Evolutionary conservation across 768 basidiomycete genomes (phyloP).

Genomic region (Leucogyrophana mollusca): DNA sequence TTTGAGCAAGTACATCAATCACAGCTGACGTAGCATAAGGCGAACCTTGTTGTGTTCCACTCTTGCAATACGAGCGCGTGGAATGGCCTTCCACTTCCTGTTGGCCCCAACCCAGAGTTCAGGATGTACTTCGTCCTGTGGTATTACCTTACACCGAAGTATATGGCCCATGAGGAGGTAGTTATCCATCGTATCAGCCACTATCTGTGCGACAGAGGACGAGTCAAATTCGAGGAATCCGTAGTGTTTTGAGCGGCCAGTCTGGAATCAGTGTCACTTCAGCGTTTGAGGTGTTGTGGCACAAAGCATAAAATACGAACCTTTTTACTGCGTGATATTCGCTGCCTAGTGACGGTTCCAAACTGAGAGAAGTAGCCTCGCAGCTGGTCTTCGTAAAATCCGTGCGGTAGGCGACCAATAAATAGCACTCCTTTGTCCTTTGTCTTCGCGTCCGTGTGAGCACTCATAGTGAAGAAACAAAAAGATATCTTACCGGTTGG

Average conservation of each 20-base stretch:
- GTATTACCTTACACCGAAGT: conserved; percentile 85
- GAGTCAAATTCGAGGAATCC: conserved; percentile 95
- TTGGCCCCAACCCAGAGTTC: conserved; percentile 98
- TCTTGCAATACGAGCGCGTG: conserved; percentile 67
- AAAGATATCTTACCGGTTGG: conserved; percentile 56
- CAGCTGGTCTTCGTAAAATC: conserved; percentile 96
- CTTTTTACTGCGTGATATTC: conserved; percentile 93
- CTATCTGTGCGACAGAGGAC: conserved; percentile 86
- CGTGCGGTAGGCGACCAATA: conserved; percentile 91
- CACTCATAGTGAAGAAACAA: neutral
- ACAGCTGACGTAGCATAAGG: conserved; percentile 4
- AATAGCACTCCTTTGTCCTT: conserved; percentile 82
- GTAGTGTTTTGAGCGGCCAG: conserved; percentile 95
- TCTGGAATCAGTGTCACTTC: conserved; percentile 48
- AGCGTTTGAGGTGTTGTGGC: neutral
- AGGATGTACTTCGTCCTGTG: conserved; percentile 87
- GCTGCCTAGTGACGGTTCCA: conserved; percentile 82
- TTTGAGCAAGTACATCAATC: neutral
- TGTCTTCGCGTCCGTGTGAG: conserved; percentile 33
- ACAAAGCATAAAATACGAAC: conserved; percentile 33
- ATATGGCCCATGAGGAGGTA: conserved; percentile 95
- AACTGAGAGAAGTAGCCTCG: conserved; percentile 94
- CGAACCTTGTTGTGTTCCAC: conserved; percentile 80
- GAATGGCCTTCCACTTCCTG: conserved; percentile 82
- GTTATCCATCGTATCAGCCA: conserved; percentile 98